Evolutionary conservation across 208 protist species (phyloP), one percentile per base, ranked within the genome.

Genomic region (Zelonia costaricensis): DNA sequence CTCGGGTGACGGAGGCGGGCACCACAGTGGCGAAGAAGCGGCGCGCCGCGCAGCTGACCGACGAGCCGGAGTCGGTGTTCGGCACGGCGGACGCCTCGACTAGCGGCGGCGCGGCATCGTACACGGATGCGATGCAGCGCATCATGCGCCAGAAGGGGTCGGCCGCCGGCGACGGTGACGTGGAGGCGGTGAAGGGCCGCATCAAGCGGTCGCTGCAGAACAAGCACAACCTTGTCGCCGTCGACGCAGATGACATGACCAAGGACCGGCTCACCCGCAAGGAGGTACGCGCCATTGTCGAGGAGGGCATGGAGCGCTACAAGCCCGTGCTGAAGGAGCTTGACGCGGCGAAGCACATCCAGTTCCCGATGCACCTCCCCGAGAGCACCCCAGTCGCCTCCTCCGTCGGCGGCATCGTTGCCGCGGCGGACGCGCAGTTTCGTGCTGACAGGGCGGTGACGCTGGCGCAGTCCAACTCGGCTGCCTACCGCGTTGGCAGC

Each of bases 271-370:
- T 83, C 23, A 69, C 76, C 12, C 86, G 91, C 18, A 51, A 67
- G 9, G 74, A 93, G 51, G 88, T 92, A 20, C 79, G 91, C 36
- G 46, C 69, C 16, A 76, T 91, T 12, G 80, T 89, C 2, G 70
- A 86, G 36, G 69, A 88, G 25, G 70, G 84, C 28, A 70, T 97
- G 69, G 70, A 76, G 33, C 89, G 88, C 68, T 97, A 93, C 61
- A 88, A 86, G 22, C 74, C 67, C 3, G 56, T 94, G 7, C 56
- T 97, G 31, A 76, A 74, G 18, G 80, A 92, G 58, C 76, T 89
- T 43, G 81, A 78, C 53, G 70, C 69, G 23, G 45, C 82, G 15
- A 86, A 90, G 59, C 83, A 93, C 59, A 51, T 97, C 30, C 80
- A 86, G 64, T 80, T 97, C 22, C 91, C 91, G 9, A 78, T 97